phyloP scores from a whole-genome alignment of 2,329 filamentous ascomycete genomes.

The Zymoseptoria tritici region DNA sequence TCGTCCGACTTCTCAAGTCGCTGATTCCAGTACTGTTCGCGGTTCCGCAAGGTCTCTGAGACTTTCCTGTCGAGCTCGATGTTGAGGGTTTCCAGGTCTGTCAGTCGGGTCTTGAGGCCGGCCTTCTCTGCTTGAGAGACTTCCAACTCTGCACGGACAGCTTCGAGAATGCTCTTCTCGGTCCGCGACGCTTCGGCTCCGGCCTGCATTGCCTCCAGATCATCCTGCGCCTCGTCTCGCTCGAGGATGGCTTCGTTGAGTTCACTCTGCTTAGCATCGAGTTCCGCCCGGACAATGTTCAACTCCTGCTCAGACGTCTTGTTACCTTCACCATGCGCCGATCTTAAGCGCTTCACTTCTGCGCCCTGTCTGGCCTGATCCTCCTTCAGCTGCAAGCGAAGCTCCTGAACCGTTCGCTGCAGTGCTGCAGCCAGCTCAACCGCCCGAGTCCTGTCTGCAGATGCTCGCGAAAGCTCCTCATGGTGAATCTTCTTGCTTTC shows the following conservation, averaged over 20 bases:
- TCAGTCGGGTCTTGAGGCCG: conserved; percentile 4
- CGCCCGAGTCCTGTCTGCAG: conserved; percentile 15
- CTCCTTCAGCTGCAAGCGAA: conserved; percentile 19
- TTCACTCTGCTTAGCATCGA: conserved; percentile 17
- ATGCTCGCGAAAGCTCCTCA: conserved; percentile 11
- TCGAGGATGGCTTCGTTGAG: conserved; percentile 23
- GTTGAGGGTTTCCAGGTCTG: conserved; percentile 17
- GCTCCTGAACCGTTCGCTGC: conserved; percentile 19
- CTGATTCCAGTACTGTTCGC: conserved; percentile 19
- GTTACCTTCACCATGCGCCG: conserved; percentile 7
- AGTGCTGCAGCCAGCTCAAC: conserved; percentile 16
- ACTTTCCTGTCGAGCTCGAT: conserved; percentile 19
- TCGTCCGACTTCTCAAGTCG: conserved; percentile 20
- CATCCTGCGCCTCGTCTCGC: conserved; percentile 21
- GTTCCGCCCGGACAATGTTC: conserved; percentile 12
- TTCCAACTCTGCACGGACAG: conserved; percentile 16
- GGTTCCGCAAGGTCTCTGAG: conserved; percentile 15
- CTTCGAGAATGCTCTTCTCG: background rate
- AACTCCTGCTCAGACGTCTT: conserved; percentile 11
- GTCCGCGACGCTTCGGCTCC: background rate
- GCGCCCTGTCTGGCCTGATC: conserved; percentile 17
- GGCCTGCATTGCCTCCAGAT: conserved; percentile 2
- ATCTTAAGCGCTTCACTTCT: conserved; percentile 15
- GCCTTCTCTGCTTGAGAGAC: conserved; percentile 9
- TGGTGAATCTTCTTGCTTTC: conserved; percentile 10